Conservation (phyloP, 176 grass and related monocot genomes). For the Aegilops tauschii region DNA sequence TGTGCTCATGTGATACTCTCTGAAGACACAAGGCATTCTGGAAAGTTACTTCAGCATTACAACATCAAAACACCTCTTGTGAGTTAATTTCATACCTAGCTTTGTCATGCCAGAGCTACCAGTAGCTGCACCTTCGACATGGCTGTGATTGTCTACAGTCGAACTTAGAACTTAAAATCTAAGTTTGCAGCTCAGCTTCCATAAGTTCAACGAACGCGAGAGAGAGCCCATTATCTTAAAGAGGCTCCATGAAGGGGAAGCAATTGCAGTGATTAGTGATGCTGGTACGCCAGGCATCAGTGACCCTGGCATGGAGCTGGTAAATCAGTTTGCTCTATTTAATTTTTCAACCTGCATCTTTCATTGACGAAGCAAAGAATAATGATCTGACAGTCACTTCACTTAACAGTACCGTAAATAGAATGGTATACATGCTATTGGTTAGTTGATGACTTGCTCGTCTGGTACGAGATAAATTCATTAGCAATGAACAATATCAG, state of each 20-base stretch:
- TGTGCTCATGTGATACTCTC: constrained; percentile 83
- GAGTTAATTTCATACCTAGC: constrained; percentile 33
- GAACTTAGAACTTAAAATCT: constrained; percentile 21
- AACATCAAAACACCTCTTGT: constrained; percentile 93
- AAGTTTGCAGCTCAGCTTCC: constrained; percentile 76
- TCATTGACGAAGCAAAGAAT: not conserved
- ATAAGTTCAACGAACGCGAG: constrained; percentile 92
- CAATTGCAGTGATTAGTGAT: constrained; percentile 93
- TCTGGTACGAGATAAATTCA: not conserved
- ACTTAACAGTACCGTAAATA: not conserved
- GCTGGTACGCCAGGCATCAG: constrained; percentile 92
- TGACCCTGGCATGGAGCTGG: constrained; percentile 86
- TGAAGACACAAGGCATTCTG: constrained; percentile 96
- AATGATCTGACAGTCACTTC: not conserved
- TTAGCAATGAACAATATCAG: constrained; percentile 16
- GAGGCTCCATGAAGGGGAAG: constrained; percentile 84
- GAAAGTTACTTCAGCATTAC: constrained; percentile 91
- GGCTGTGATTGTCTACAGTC: not conserved
- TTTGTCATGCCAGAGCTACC: constrained; percentile 16
- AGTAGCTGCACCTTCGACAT: not conserved
- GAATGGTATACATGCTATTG: constrained; percentile 2
- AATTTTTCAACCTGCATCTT: not conserved
- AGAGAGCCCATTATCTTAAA: constrained; percentile 79
- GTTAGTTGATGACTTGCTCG: not conserved
- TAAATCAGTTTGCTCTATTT: constrained; percentile 30